Percentiles rank a stretch among this genome's conserved stretches.
Conservation (phyloP, 306 rosid species). For the Rosa chinensis region DNA sequence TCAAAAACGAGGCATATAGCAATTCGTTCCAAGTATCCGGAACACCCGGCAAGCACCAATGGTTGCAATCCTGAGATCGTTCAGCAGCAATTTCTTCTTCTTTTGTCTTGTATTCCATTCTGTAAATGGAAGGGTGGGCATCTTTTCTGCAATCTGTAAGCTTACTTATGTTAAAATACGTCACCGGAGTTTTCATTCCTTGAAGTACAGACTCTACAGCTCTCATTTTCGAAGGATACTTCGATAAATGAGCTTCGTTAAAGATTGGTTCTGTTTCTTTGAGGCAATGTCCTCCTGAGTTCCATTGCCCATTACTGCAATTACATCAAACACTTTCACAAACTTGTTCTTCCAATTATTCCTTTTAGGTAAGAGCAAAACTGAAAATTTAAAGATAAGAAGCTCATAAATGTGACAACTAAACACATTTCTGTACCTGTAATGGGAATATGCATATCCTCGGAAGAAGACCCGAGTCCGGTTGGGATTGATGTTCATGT, state of each 20-base stretch:
- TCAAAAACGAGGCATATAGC: slow-evolving; percentile 46
- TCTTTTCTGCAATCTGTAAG: slow-evolving; percentile 84
- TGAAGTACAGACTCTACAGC: slow-evolving; percentile 55
- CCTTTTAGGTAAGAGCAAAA: too few species aligned
- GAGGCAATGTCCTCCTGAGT: too few species aligned
- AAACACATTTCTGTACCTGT: too few species aligned
- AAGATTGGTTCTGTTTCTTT: slow-evolving; percentile 57
- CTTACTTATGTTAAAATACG: slow-evolving; percentile 76
- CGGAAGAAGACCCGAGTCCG: slow-evolving; percentile 77
- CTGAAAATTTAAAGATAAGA: too few species aligned
- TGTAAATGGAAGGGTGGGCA: slow-evolving; percentile 73
- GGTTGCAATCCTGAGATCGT: slow-evolving; percentile 54
- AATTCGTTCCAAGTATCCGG: slow-evolving; percentile 67
- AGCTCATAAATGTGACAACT: too few species aligned
- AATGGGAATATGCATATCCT: slow-evolving; percentile 33
- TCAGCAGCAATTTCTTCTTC: slow-evolving; percentile 37
- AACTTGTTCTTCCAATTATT: too few species aligned
- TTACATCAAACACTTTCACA: too few species aligned
- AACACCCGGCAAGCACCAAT: slow-evolving; percentile 64
- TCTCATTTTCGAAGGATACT: slow-evolving; percentile 81
- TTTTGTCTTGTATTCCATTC: slow-evolving; percentile 44
- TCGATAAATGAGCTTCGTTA: slow-evolving; percentile 41
- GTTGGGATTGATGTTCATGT: slow-evolving; percentile 51
- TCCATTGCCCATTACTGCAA: too few species aligned
- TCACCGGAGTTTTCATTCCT: slow-evolving; percentile 64